These are phyloP conservation scores for Scedosporium boydii DNA, from an alignment of 2,329 filamentous ascomycete genomes.

Conservation along the genomic window DNA sequence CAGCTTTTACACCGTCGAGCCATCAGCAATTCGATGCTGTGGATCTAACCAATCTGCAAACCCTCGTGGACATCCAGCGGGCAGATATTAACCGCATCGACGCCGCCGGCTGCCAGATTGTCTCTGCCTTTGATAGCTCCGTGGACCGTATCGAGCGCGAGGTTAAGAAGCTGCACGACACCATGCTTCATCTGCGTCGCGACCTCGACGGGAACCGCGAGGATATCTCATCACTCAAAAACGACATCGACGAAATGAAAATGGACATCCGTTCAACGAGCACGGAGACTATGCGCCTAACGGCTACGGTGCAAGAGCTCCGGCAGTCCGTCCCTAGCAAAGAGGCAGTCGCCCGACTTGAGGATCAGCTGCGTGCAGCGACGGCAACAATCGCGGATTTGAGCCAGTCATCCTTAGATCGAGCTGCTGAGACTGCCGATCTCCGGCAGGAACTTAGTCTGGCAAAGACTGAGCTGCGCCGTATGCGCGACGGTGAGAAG, in stretches of 20 bases:
- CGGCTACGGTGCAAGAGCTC: background rate
- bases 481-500: constrained; percentile 15
- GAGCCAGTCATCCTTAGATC: constrained; percentile 11
- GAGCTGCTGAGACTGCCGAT: constrained; percentile 9
- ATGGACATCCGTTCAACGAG: background rate
- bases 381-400: constrained; percentile 13
- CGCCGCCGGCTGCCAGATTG: constrained; percentile 24
- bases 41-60: constrained; percentile 21
- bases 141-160: constrained; percentile 24
- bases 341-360: constrained; percentile 11
- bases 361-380: constrained; percentile 15
- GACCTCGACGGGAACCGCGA: constrained; percentile 15
- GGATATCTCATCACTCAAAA: constrained; percentile 18
- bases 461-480: constrained; percentile 15
- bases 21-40: constrained; percentile 3
- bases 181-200: constrained; percentile 16
- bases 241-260: constrained; percentile 14
- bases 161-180: constrained; percentile 20
- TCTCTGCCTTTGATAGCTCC: constrained; percentile 24
- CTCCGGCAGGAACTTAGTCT: constrained; percentile 15
- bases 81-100: constrained; percentile 27
- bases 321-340: background rate
- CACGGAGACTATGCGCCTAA: background rate
- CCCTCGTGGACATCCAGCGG: constrained; percentile 22
- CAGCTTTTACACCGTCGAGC: background rate